phyloP scores from a whole-genome alignment of 2,329 filamentous ascomycete genomes.

The Ophiostoma pallidulum region DNA sequence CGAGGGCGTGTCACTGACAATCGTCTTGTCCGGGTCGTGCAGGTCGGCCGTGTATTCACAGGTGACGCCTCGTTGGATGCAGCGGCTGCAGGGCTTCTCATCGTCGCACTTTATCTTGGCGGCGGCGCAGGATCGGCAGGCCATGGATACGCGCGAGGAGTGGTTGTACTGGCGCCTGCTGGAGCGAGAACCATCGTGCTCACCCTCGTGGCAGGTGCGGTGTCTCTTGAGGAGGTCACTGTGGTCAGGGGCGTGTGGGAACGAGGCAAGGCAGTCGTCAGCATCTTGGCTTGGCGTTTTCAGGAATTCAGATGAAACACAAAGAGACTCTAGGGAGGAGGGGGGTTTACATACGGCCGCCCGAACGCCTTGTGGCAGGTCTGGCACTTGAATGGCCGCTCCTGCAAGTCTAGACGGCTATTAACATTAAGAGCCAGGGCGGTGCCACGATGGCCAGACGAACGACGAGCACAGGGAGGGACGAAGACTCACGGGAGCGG shows the following conservation, averaged over 20 bases:
- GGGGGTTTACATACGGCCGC: slow-evolving; percentile 9
- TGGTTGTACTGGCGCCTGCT: slow-evolving; percentile 11
- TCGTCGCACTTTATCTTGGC: slow-evolving; percentile 48
- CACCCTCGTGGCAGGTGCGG: slow-evolving; percentile 5
- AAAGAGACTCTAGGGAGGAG: not conserved
- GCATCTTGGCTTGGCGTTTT: no score
- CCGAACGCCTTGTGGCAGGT: slow-evolving; percentile 14
- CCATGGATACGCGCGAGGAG: slow-evolving; percentile 42
- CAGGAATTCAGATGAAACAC: not conserved
- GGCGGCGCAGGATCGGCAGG: slow-evolving; percentile 41
- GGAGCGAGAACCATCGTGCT: not conserved
- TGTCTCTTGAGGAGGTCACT: slow-evolving; percentile 15
- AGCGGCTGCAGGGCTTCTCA: slow-evolving; percentile 43
- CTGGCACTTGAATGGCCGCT: slow-evolving; percentile 13
- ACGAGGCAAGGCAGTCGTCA: not conserved
- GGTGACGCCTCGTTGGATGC: slow-evolving; percentile 35
- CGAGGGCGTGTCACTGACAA: no score
- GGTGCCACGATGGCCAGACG: not conserved
- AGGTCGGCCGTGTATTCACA: slow-evolving; percentile 29
- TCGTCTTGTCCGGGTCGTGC: not conserved
- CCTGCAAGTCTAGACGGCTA: slow-evolving; percentile 9
- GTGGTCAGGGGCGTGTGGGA: not conserved
- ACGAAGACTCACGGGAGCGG: slow-evolving; percentile 10
- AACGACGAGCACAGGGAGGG: not conserved
- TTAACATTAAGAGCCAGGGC: not conserved